phyloP scores from a whole-genome alignment of 2,329 filamentous ascomycete genomes.

The Stemphylium lycopersici region DNA sequence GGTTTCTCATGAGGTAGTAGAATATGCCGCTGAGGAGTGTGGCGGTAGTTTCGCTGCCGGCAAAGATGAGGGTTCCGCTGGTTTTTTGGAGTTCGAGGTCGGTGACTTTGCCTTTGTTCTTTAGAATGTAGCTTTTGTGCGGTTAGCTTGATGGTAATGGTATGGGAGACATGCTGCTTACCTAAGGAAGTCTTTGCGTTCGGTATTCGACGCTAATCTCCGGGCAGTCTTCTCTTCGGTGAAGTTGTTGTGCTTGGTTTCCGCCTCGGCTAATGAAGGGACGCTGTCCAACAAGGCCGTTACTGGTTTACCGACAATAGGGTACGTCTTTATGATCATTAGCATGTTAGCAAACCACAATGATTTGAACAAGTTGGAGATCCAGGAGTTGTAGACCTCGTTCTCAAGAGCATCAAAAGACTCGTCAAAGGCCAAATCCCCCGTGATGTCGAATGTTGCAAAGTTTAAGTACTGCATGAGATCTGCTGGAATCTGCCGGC shows the following conservation, averaged over 20 bases:
- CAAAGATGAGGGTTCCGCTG: conserved; percentile 44
- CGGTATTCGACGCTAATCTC: conserved; percentile 21
- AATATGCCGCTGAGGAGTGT: conserved; percentile 26
- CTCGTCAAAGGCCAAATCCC: conserved; percentile 38
- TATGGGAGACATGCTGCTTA: background rate
- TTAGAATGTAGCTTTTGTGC: conserved; percentile 18
- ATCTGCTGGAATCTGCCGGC: conserved; percentile 11
- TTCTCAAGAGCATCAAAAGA: conserved; percentile 32
- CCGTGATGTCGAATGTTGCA: conserved; percentile 34
- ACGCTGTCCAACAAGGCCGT: conserved; percentile 10
- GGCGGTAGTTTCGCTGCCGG: conserved; percentile 49
- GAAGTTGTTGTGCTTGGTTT: conserved; percentile 10
- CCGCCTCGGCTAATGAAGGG: conserved; percentile 9
- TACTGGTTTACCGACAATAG: conserved; percentile 15
- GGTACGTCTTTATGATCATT: conserved; percentile 12
- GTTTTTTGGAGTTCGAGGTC: conserved; percentile 43
- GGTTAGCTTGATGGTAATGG: background rate
- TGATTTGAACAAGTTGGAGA: conserved; percentile 21
- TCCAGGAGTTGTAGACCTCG: conserved; percentile 27
- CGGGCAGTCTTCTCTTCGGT: conserved; percentile 19
- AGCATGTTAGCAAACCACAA: conserved; percentile 14
- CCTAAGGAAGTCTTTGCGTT: conserved; percentile 29
- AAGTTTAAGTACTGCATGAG: conserved; percentile 26
- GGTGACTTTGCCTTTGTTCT: conserved; percentile 27
- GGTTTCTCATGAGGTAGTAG: conserved; percentile 23